Conservation (phyloP, 306 rosid species). For the Hippophae tibetana region DNA sequence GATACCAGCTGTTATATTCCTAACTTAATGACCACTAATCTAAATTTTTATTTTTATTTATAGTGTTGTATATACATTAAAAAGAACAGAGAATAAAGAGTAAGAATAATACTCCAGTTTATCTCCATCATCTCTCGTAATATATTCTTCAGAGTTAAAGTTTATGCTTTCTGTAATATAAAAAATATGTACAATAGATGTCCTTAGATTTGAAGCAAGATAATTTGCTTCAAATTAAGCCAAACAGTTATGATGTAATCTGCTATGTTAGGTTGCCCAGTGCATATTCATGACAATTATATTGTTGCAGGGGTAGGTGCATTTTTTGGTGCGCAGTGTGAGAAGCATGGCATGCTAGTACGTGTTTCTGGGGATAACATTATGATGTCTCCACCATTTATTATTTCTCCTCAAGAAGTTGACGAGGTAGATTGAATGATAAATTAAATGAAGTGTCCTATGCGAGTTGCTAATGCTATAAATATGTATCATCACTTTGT, state of each 20-base stretch:
- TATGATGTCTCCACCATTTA: constrained; percentile 83
- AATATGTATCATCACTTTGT: no score
- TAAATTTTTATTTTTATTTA: no score
- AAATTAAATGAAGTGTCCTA: neutral
- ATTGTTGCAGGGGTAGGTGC: constrained; percentile 49
- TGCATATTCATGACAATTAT: no score
- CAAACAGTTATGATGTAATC: neutral
- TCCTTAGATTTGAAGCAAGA: neutral
- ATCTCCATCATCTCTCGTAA: no score
- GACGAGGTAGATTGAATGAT: constrained; percentile 52
- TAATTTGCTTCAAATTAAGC: neutral
- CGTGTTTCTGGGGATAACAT: constrained; percentile 72
- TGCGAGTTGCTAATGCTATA: no score
- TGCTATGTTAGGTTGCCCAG: neutral
- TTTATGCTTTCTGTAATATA: neutral
- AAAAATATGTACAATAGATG: neutral
- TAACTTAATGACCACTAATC: no score
- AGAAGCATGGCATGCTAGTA: constrained; percentile 71
- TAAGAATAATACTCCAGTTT: no score
- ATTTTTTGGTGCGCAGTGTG: constrained; percentile 74
- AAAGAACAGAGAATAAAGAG: no score
- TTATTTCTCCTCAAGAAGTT: constrained; percentile 52
- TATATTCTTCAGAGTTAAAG: no score
- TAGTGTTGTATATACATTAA: no score
- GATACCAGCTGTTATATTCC: no score